These are phyloP conservation scores for Mortierella polycephala DNA, from an alignment of 371 early-diverging fungal species.

Conservation along the genomic window DNA sequence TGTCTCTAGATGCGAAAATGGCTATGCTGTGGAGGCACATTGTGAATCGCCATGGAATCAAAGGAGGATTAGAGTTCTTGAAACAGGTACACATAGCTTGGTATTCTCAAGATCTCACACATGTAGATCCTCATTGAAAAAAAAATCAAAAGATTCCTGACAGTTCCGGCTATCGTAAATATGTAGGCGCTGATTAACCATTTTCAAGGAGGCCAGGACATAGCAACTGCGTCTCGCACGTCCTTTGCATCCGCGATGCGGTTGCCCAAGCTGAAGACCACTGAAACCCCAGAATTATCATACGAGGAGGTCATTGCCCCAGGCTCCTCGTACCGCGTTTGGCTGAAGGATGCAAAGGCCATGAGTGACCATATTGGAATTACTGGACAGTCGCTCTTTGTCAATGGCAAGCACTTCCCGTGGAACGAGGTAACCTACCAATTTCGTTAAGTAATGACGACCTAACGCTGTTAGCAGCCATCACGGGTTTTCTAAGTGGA, in stretches of 20 bases:
- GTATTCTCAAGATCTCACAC: not conserved
- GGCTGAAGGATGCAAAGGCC: constrained; percentile 24
- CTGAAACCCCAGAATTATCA: constrained; percentile 25
- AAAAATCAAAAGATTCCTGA: not conserved
- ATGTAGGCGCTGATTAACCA: constrained; percentile 26
- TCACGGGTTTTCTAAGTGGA: too few species aligned
- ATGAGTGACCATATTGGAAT: constrained; percentile 38
- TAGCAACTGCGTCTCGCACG: constrained; percentile 10
- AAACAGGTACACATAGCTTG: constrained; percentile 39
- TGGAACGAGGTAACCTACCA: constrained; percentile 62
- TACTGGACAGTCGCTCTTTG: constrained; percentile 64
- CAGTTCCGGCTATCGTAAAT: not conserved
- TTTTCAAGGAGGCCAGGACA: constrained; percentile 29
- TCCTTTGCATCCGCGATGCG: constrained; percentile 9
- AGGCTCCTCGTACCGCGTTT: constrained; percentile 38
- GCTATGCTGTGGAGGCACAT: constrained; percentile 52
- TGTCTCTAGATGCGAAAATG: constrained; percentile 35
- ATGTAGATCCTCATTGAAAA: too few species aligned
- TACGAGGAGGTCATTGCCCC: constrained; percentile 53
- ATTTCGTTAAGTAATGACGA: constrained; percentile 16
- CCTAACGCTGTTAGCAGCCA: too few species aligned
- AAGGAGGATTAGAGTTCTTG: constrained; percentile 57
- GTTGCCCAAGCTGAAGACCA: constrained; percentile 33
- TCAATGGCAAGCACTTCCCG: constrained; percentile 82
- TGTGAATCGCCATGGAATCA: constrained; percentile 43